These are phyloP conservation scores for Xanthoparmelia taractica DNA, from an alignment of 495 filamentous ascomycete genomes.

Conservation along the genomic window DNA sequence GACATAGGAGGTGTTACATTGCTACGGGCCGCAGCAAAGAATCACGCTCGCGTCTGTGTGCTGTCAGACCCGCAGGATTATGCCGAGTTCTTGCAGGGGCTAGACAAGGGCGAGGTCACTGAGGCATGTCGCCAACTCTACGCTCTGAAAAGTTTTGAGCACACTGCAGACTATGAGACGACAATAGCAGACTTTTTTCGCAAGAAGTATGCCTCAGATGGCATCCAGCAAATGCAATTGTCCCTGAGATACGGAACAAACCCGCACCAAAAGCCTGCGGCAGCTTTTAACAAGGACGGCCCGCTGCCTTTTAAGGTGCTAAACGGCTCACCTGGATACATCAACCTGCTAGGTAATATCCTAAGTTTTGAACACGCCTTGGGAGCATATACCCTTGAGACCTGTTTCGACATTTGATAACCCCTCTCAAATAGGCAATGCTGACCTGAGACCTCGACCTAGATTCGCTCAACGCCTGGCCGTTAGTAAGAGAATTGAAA, in stretches of 20 bases:
- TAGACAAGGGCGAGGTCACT: constrained; percentile 76
- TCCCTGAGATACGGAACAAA: constrained; percentile 84
- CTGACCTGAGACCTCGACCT: constrained; percentile 29
- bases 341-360: constrained; percentile 60
- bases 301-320: constrained; percentile 93
- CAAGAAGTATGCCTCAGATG: constrained; percentile 84
- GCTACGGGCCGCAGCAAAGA: constrained; percentile 94
- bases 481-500: constrained; percentile 92
- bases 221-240: constrained; percentile 77
- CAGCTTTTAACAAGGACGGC: constrained; percentile 64
- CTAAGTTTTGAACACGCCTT: not conserved
- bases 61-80: constrained; percentile 91
- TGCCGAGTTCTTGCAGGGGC: constrained; percentile 82
- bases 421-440: not conserved
- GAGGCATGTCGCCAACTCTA: constrained; percentile 76
- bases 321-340: constrained; percentile 86
- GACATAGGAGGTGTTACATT: constrained; percentile 90
- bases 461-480: constrained; percentile 95
- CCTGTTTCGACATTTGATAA: not conserved
- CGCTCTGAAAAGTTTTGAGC: constrained; percentile 93
- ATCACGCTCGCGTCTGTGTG: constrained; percentile 89
- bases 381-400: not conserved
- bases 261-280: constrained; percentile 93
- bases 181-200: constrained; percentile 96
- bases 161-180: constrained; percentile 94